Conservation (phyloP, 805 yeast species). For the Metschnikowia henanensis region DNA sequence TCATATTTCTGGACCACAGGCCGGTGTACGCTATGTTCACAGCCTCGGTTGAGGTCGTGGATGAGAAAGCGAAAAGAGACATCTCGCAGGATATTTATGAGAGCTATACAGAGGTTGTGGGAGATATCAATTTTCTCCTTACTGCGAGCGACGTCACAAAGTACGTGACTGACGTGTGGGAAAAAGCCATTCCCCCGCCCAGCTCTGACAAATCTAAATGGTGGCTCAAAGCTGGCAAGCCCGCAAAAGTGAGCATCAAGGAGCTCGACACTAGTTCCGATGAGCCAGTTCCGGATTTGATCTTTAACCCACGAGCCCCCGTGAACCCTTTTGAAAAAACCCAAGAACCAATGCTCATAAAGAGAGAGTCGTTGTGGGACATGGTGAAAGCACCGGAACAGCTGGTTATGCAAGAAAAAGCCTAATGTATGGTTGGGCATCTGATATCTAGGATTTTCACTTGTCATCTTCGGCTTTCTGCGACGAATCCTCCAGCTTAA, state of each 20-base stretch:
- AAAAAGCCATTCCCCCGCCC: slow-evolving; percentile 76
- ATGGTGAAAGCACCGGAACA: slow-evolving; percentile 2
- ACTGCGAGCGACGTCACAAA: slow-evolving; percentile 26
- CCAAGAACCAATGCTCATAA: slow-evolving; percentile 53
- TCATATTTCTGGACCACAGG: slow-evolving; percentile 82
- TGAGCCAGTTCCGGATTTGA: slow-evolving; percentile 17
- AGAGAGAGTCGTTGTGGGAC: slow-evolving; percentile 18
- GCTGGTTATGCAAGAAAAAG: not conserved
- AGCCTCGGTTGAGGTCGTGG: slow-evolving; percentile 63
- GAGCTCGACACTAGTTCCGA: slow-evolving; percentile 36
- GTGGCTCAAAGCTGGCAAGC: slow-evolving; percentile 86
- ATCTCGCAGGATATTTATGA: slow-evolving; percentile 61
- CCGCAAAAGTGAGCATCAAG: slow-evolving; percentile 63
- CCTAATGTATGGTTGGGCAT: not conserved
- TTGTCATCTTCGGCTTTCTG: not conserved
- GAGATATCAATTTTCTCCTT: slow-evolving; percentile 40
- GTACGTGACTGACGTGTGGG: slow-evolving; percentile 28
- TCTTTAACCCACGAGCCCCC: slow-evolving; percentile 69
- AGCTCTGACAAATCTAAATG: slow-evolving; percentile 79
- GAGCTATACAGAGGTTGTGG: slow-evolving; percentile 48
- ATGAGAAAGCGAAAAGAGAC: slow-evolving; percentile 56
- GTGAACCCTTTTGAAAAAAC: slow-evolving; percentile 70
- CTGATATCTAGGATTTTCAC: not conserved
- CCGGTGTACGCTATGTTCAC: slow-evolving; percentile 79
- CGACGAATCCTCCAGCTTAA: not conserved